These are phyloP conservation scores for Adansonia grandidieri DNA, from an alignment of 441 rosid species.

Conservation along the genomic window DNA sequence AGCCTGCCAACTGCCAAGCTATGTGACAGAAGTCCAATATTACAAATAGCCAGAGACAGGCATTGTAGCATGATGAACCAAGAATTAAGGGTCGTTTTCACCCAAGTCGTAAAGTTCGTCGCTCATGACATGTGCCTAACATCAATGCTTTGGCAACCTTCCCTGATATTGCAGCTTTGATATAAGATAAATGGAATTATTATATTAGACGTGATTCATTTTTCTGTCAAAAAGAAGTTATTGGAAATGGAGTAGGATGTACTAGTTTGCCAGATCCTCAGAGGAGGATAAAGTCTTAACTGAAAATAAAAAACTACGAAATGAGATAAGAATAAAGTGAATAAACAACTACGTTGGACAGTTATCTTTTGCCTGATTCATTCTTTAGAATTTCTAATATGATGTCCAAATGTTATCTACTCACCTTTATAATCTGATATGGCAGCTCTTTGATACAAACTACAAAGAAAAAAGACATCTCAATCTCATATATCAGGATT, in stretches of 20 bases:
- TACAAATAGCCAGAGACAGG: not conserved
- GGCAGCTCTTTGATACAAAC: not conserved
- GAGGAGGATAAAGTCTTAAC: not conserved
- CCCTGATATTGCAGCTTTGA: too few species aligned
- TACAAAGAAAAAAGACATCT: not conserved
- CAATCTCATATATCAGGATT: too few species aligned
- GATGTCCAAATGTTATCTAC: not conserved
- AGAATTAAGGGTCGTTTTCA: not conserved
- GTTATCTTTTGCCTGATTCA: not conserved
- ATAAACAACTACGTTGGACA: not conserved
- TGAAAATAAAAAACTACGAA: not conserved
- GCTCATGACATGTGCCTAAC: not conserved
- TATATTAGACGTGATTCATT: not conserved
- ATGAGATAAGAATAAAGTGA: constrained; percentile 6
- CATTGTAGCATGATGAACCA: not conserved
- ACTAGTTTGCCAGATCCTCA: not conserved
- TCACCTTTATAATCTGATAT: not conserved
- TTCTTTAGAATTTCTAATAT: not conserved
- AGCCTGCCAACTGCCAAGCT: not conserved
- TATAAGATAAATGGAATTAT: not conserved
- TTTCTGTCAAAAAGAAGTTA: not conserved
- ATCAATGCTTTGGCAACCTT: not conserved
- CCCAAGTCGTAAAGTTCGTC: not conserved
- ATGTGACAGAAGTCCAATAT: not conserved
- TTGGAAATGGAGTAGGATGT: not conserved